Conservation (phyloP, 73 alveolate species). For the Symbiodinium pilosum region DNA sequence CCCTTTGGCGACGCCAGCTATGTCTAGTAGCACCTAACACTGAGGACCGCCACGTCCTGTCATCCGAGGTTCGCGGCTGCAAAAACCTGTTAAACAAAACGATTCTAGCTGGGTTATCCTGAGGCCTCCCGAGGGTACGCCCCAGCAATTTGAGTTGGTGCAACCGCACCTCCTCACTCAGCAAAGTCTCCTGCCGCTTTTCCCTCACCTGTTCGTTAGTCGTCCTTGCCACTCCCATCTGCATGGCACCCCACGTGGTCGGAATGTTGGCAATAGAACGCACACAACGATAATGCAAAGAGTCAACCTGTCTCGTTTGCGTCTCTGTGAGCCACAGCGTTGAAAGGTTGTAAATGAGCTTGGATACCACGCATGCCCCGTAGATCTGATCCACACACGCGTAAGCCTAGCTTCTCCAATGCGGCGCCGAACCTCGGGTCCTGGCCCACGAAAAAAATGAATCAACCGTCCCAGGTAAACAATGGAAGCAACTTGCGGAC, state of each 20-base stretch:
- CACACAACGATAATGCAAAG: not conserved
- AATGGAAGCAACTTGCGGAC: not conserved
- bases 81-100: not conserved
- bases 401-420: not conserved
- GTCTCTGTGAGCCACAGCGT: conserved; percentile 12
- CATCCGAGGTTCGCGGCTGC: not conserved
- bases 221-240: not conserved
- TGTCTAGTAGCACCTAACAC: not conserved
- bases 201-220: not conserved
- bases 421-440: not conserved
- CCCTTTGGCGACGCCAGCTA: not conserved
- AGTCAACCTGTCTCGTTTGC: not conserved
- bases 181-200: not conserved
- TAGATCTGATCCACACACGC: conserved; percentile 26
- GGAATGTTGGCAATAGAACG: conserved; percentile 16
- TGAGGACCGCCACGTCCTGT: not conserved
- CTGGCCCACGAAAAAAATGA: not conserved
- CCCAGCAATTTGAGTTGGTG: conserved; percentile 6
- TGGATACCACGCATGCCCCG: conserved; percentile 7
- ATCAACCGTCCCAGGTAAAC: not conserved
- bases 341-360: conserved; percentile 14
- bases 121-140: not conserved
- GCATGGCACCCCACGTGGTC: conserved; percentile 52
- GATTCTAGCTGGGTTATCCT: not conserved
- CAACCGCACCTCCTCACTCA: not conserved